Conservation (phyloP, 2,329 filamentous ascomycete genomes). For the Ophiostoma piceae region DNA sequence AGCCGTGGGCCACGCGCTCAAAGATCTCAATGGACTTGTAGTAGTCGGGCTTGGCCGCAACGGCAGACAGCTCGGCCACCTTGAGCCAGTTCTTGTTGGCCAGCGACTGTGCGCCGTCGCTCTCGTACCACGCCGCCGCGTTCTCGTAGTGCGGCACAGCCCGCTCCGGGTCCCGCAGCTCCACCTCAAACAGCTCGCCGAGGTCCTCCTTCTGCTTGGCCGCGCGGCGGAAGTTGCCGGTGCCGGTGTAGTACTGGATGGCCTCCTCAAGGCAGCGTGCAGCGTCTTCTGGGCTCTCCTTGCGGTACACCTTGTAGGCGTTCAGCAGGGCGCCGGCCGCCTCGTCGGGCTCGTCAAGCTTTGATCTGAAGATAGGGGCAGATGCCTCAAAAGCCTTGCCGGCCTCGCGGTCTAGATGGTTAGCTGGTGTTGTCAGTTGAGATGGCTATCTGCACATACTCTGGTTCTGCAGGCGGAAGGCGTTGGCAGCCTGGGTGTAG, state of each 20-base stretch:
- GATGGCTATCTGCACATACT: constrained; percentile 47
- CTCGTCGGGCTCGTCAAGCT: constrained; percentile 87
- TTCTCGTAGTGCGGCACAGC: constrained; percentile 80
- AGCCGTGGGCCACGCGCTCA: constrained; percentile 73
- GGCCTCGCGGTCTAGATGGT: constrained; percentile 66
- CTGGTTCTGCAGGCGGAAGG: constrained; percentile 81
- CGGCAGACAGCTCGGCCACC: constrained; percentile 77
- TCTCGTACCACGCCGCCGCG: constrained; percentile 84
- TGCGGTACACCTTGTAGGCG: constrained; percentile 92
- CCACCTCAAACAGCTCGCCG: constrained; percentile 78
- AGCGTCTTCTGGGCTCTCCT: constrained; percentile 76
- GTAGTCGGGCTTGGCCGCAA: constrained; percentile 66
- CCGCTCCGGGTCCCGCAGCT: constrained; percentile 69
- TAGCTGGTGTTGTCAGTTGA: not conserved
- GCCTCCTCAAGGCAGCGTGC: constrained; percentile 72
- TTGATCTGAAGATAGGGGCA: constrained; percentile 70
- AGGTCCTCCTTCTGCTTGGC: constrained; percentile 87
- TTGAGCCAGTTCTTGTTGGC: constrained; percentile 94
- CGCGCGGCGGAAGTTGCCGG: constrained; percentile 86
- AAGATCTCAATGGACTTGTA: constrained; percentile 75
- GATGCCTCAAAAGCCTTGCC: constrained; percentile 82
- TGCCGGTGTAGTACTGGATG: constrained; percentile 78
- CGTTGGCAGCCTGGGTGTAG: constrained; percentile 84
- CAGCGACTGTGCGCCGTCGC: constrained; percentile 77
- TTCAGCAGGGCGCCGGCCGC: constrained; percentile 83